Base-by-base conservation (phyloP, 352 stramenopile genomes). In the Blastocystis sp. region DNA sequence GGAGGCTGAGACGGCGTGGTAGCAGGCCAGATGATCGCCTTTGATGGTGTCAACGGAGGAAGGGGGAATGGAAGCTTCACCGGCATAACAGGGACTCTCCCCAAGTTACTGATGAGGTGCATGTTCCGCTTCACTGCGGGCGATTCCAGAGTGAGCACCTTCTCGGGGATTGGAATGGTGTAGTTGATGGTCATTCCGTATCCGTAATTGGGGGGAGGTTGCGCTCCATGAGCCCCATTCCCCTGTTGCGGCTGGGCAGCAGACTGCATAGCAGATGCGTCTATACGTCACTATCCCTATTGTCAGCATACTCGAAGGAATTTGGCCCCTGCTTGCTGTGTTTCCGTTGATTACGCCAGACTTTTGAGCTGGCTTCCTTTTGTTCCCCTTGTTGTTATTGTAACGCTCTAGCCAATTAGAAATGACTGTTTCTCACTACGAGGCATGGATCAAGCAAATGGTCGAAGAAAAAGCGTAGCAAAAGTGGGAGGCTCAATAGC, bases 21-120 rank as follows among this genome's bases (percentile, higher is more conserved):
- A 68, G n/a, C 64, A 9, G 64, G 64, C 64, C 64, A 71, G 24
- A 71, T 71, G 10, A 71, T 24, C 14, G 64, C 64, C n/a, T 71
- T 40, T 21, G 34, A n/a, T 21, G 64, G 64, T 4, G 64, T 38
- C 45, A 45, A 45, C n/a, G 38, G 38, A 40, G 38, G 34, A 21
- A 71, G n/a, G 19, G 64, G 64, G 9, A 21, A 17, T n/a, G 64
- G 64, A 24, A 71, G 64, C 38, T 24, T 71, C 24, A 71, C 64
- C 3, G 64, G 64, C 64, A 71, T 71, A 40, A 71, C 64, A 71
- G 64, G 64, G 21, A 71, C 64, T 52, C 64, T 40, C 38, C 64
- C 64, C 19, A 71, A 40, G 14, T 71, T 40, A 9, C 38, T 45
- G 34, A 71, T 71, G 34, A 71, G 64, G 38, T 71, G 64, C 64